A percentile compares a stretch with the other conserved stretches of the same genome.
These are phyloP conservation scores for Thermomucor indicae-seudaticae DNA, from an alignment of 371 early-diverging fungal genomes.

Conservation along the genomic window DNA sequence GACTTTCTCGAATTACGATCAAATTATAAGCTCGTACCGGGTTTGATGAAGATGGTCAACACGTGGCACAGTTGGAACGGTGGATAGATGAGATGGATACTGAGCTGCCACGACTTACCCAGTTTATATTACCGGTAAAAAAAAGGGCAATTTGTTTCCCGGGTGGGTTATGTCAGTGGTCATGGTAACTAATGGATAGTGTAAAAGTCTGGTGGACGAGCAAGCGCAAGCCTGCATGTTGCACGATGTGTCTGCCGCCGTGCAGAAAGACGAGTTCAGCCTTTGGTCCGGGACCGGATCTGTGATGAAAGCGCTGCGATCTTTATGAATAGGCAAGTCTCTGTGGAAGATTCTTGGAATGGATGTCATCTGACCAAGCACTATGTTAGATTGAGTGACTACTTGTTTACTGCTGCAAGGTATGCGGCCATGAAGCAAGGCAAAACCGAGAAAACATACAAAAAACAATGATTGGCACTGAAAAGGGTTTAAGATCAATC, in stretches of 20 bases:
- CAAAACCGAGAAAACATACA: slow-evolving; percentile 67
- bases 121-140: slow-evolving; percentile 84
- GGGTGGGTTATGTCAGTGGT: not conserved
- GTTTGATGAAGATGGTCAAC: slow-evolving; percentile 69
- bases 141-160: not conserved
- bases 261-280: slow-evolving; percentile 82
- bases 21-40: slow-evolving; percentile 68
- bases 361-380: slow-evolving; percentile 2
- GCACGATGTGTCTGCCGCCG: slow-evolving; percentile 79
- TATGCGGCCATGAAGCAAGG: slow-evolving; percentile 70
- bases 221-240: slow-evolving; percentile 67
- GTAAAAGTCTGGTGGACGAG: slow-evolving; percentile 70
- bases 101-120: slow-evolving; percentile 70
- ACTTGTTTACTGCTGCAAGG: slow-evolving; percentile 83
- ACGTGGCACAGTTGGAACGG: slow-evolving; percentile 62
- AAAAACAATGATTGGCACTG: slow-evolving; percentile 19
- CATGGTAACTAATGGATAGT: not conserved
- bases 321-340: slow-evolving; percentile 69
- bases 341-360: not conserved
- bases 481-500: too few species aligned
- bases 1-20: too few species aligned
- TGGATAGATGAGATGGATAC: slow-evolving; percentile 84
- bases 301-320: slow-evolving; percentile 64
- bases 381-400: slow-evolving; percentile 78
- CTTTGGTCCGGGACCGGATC: slow-evolving; percentile 57